Evolutionary conservation across 2,329 filamentous ascomycete species (phyloP), one percentile per base, ranked within the genome.

Genomic region (Hortaea sp.): DNA sequence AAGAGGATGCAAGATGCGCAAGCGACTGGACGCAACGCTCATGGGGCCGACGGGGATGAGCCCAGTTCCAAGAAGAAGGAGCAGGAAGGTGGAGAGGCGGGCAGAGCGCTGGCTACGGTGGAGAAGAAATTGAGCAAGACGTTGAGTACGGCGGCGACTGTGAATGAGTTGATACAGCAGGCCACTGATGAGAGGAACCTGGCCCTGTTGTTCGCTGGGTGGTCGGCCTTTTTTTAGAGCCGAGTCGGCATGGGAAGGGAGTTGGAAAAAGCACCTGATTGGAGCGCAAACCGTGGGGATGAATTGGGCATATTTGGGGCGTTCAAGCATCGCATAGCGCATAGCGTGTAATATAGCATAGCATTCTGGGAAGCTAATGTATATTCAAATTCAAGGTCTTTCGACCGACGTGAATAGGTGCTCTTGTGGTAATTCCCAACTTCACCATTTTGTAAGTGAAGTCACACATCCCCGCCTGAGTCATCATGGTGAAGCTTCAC

Each of bases 91-190:
- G 81, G 79, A 66, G 94, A 98, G 67, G 94, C 92, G 2, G 89
- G 95, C 53, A 76, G 94, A 47, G 92, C 94, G 1, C 72, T 99
- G 46, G 87, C 88, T 47, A 85, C 97, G 20, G 92, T 99, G 47
- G 81, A 86, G 62, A 97, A 95, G 77, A 99, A 99, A 70, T 67
- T 99, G 55, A 86, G 84, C 52, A 95, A 95, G 73, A 89, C 86
- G 2, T 67, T 98, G 62, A 98, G 90, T 63, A 90, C 95, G 12
- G 86, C 85, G 46, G 94, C 92, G 3, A 95, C 88, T 10, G 92
- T 98, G 45, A 97, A 95, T 60, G 92, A 98, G 62, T 69, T 98
- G 53, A 98, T 98, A 53, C 92, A 95, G 63, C 85, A 94, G 68
- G 90, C 92, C 6, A 90, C 85, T 1, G 92, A 98, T 66, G 89